Conservation (phyloP, 371 early-diverging fungal species). For the Syncephalastrum sp. region DNA sequence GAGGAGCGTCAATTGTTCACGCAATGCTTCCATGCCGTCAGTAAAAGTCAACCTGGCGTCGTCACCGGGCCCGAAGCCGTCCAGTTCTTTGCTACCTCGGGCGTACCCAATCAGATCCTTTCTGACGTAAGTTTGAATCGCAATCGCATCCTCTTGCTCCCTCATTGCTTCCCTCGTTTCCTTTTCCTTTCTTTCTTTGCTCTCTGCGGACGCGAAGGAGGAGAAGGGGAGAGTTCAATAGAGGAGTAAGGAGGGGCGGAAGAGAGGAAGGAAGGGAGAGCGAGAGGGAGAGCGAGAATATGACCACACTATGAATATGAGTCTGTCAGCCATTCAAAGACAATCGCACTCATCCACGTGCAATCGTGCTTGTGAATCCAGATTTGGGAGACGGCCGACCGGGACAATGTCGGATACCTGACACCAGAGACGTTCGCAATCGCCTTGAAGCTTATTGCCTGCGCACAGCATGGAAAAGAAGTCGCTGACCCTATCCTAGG, state of each 20-base stretch:
- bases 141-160: neutral
- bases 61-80: constrained; percentile 79
- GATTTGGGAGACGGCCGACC: constrained; percentile 88
- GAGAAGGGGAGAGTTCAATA: neutral
- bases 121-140: constrained; percentile 58
- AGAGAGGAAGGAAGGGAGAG: neutral
- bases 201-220: neutral
- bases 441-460: constrained; percentile 23
- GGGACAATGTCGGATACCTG: constrained; percentile 72
- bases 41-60: constrained; percentile 59
- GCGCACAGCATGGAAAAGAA: constrained; percentile 15
- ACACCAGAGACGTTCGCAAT: constrained; percentile 44
- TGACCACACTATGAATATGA: too few relatives aligned
- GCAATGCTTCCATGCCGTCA: constrained; percentile 67
- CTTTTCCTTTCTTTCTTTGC: neutral
- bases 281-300: neutral
- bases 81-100: constrained; percentile 79
- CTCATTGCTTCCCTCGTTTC: too few relatives aligned
- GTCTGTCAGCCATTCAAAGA: neutral
- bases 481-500: constrained; percentile 10
- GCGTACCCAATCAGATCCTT: constrained; percentile 67
- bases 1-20: constrained; percentile 70
- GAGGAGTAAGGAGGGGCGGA: neutral
- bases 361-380: constrained; percentile 16
- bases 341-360: neutral